Evolutionary conservation across 1,139 yeast genomes (phyloP).

Genomic region (Debaryomyces nepalensis): DNA sequence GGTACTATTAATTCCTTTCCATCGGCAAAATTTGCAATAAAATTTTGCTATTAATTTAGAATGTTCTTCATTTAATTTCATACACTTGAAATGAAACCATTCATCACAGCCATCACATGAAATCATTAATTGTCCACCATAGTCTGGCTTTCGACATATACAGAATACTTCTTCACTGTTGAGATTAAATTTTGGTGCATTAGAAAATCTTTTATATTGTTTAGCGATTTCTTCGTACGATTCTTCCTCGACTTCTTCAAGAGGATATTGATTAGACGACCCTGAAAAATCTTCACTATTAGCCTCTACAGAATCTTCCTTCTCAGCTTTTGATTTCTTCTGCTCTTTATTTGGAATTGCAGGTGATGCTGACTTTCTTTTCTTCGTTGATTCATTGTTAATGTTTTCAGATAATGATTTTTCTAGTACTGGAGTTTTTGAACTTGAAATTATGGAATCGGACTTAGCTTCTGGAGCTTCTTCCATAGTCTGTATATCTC

Average conservation of each 20-base stretch:
- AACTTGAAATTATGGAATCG: too few species aligned
- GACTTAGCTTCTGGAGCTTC: too few species aligned
- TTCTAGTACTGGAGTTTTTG: background rate
- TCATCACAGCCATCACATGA: constrained; percentile 96
- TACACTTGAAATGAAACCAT: constrained; percentile 89
- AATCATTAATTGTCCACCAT: constrained; percentile 81
- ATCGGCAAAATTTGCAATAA: constrained; percentile 76
- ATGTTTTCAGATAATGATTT: background rate
- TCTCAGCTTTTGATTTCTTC: constrained; percentile 7
- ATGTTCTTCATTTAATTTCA: constrained; percentile 59
- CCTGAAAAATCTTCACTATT: background rate
- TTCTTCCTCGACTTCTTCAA: constrained; percentile 22
- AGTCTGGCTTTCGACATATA: constrained; percentile 77
- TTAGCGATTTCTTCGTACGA: constrained; percentile 46
- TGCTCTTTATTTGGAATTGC: constrained; percentile 5
- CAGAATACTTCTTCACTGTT: constrained; percentile 74
- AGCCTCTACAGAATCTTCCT: background rate
- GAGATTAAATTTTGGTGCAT: constrained; percentile 49
- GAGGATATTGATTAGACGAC: background rate
- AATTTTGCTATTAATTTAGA: constrained; percentile 65
- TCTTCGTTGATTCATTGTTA: constrained; percentile 7
- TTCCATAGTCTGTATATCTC: background rate
- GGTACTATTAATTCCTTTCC: constrained; percentile 49
- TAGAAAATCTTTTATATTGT: constrained; percentile 47
- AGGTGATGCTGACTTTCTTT: constrained; percentile 15